A percentile compares a stretch with the other conserved stretches of the same genome.
phyloP scores from a whole-genome alignment of 805 yeast species.

The Myxozyma neotropica region DNA sequence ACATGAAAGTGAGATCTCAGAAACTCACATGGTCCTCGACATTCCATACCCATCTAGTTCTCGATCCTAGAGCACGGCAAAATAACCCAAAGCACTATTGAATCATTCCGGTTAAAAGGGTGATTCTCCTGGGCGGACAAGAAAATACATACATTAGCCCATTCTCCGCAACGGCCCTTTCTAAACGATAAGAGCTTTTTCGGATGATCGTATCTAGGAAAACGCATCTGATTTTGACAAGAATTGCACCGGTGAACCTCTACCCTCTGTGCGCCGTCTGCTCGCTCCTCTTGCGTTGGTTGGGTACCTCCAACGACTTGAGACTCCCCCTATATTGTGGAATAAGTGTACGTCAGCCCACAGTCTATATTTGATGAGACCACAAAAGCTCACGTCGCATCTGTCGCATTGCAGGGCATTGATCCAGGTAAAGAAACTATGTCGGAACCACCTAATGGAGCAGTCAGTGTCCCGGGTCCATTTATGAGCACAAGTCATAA shows the following conservation, averaged over 20 bases:
- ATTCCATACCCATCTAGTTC: slow-evolving; percentile 80
- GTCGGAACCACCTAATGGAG: slow-evolving; percentile 61
- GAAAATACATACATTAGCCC: slow-evolving; percentile 61
- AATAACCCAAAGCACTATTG: slow-evolving; percentile 63
- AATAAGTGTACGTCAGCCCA: too few relatives aligned
- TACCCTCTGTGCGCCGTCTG: slow-evolving; percentile 56
- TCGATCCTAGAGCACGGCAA: slow-evolving; percentile 64
- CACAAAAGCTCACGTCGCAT: slow-evolving; percentile 47
- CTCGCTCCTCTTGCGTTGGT: slow-evolving; percentile 52
- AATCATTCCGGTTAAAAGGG: too few relatives aligned
- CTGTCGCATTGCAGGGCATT: slow-evolving; percentile 62
- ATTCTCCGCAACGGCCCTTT: slow-evolving; percentile 90
- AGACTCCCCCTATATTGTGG: slow-evolving; percentile 44
- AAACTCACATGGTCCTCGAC: slow-evolving; percentile 78
- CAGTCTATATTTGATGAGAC: too few relatives aligned
- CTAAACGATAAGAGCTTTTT: slow-evolving; percentile 60
- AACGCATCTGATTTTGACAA: slow-evolving; percentile 56
- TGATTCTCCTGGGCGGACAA: neutral
- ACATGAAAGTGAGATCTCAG: neutral
- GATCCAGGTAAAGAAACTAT: slow-evolving; percentile 82
- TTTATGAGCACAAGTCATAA: neutral
- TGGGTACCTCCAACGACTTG: slow-evolving; percentile 44
- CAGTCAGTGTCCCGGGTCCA: neutral
- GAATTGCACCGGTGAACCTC: slow-evolving; percentile 65
- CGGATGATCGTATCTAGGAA: slow-evolving; percentile 78